Evolutionary conservation across 768 basidiomycete species (phyloP).

Genomic region (Fistulinella prunicolor): DNA sequence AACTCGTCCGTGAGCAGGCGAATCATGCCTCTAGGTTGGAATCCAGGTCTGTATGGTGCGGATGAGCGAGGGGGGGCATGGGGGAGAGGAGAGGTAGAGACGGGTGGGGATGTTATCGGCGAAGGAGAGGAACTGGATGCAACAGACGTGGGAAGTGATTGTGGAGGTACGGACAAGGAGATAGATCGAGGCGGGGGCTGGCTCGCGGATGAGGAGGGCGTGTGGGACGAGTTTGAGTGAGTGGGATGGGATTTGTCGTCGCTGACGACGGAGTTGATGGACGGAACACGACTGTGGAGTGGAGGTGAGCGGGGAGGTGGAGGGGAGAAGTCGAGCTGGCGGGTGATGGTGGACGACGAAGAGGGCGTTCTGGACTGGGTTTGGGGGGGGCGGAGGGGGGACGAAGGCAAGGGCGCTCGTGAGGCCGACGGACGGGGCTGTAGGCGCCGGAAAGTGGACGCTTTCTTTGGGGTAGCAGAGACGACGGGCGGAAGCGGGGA

Average conservation of each 20-base stretch:
- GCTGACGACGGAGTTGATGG: conserved; percentile 24
- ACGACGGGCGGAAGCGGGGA: conserved; percentile 1
- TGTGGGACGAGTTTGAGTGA: conserved; percentile 12
- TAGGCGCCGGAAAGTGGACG: conserved; percentile 54
- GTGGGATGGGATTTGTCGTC: conserved; percentile 16
- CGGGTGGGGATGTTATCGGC: conserved; percentile 23
- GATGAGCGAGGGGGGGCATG: conserved; percentile 22
- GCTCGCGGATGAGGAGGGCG: not conserved
- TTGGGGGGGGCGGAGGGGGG: conserved; percentile 34
- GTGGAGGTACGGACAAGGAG: conserved; percentile 10
- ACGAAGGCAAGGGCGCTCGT: conserved; percentile 27
- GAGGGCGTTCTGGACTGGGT: conserved; percentile 18
- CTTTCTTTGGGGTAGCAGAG: conserved; percentile 23
- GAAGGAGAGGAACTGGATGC: conserved; percentile 18
- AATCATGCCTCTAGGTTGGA: conserved; percentile 88
- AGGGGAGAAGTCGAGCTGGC: conserved; percentile 24
- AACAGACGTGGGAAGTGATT: conserved; percentile 4
- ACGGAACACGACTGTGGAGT: conserved; percentile 30
- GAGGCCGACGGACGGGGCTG: conserved; percentile 33
- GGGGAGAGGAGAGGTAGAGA: conserved; percentile 23
- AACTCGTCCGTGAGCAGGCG: conserved; percentile 83
- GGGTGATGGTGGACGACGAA: conserved; percentile 16
- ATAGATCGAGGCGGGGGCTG: conserved; percentile 9
- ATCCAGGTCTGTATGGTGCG: conserved; percentile 84
- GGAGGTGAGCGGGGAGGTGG: conserved; percentile 28